Percentiles rank a stretch among this genome's conserved stretches.
Evolutionary conservation across 176 grass and related monocot species (phyloP).

Genomic region (Avena eriantha): DNA sequence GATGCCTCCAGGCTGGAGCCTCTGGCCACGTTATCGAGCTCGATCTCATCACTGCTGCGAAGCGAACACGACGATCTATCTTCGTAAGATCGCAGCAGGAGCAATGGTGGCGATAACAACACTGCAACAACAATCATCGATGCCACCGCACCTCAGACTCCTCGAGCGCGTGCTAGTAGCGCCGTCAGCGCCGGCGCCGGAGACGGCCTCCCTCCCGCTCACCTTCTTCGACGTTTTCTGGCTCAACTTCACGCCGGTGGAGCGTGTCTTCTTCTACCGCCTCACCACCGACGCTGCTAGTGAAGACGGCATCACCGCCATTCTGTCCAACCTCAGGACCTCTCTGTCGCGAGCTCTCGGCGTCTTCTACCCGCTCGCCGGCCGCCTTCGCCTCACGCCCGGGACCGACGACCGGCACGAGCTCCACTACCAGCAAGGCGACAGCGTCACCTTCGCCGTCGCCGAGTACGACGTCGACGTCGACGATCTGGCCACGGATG

Average conservation of each 20-base stretch:
- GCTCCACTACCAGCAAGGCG: not conserved
- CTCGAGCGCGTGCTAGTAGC: constrained; percentile 35
- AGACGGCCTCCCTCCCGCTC: too few species aligned
- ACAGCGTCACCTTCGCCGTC: not conserved
- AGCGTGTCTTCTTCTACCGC: not conserved
- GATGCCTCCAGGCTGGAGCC: too few species aligned
- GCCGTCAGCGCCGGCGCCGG: not conserved
- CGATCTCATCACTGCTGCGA: too few species aligned
- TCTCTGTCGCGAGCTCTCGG: not conserved
- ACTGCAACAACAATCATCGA: not conserved
- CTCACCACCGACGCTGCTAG: not conserved
- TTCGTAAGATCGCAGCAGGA: too few species aligned
- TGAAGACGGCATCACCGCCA: not conserved
- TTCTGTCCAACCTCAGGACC: not conserved
- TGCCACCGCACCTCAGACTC: constrained; percentile 44
- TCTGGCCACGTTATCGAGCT: too few species aligned
- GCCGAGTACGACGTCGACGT: not conserved
- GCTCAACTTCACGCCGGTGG: not conserved
- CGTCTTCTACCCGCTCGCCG: not conserved
- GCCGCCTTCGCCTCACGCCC: not conserved
- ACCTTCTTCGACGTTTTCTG: not conserved
- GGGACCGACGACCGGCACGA: not conserved
- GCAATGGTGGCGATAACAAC: too few species aligned
- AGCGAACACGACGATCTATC: too few species aligned
- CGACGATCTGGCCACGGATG: not conserved